Evolutionary conservation across 495 filamentous ascomycete species (phyloP), one percentile per base, ranked within the genome.

Genomic region (Lepraria neglecta): DNA sequence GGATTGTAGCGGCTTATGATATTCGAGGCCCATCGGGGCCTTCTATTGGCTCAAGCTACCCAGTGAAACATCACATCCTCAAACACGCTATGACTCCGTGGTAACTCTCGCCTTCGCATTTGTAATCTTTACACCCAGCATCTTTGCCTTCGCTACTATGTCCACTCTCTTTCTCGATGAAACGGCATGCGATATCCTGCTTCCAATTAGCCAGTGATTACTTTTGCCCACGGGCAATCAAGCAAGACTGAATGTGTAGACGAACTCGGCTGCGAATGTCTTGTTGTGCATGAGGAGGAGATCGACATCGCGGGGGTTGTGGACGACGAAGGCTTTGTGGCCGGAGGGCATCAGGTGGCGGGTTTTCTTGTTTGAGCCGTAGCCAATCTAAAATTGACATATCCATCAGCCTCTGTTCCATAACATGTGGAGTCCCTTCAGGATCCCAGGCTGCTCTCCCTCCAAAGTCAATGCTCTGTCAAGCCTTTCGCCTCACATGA

Each of bases 231-330:
- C 17, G 24, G 5, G 12, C 27, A 28, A 44, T 55, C 3, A 31
- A 21, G 38, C 1, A 54, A 9, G 1, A 27, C 19, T 40, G 6
- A 24, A 31, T 43, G 4, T 1, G 4, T 59, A 50, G 42, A 83
- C 91, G 71, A 88, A 97, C 94, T 97, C 95, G 73, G 94, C 94
- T 75, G 94, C 94, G 79, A 85, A 96, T 75, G 90, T 96, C 75
- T 87, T 87, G 87, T 97, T 97, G 87, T 98, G 95, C 94, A 98
- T 98, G 64, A 98, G 84, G 69, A 98, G 88, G 64, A 98, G 87
- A 79, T 97, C 92, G 72, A 98, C 87, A 72, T 97, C 95, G 73
- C 84, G 79, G 77, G 85, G 74, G 84, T 97, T 97, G 84, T 90
- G 87, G 79, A 98, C 94, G 74, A 97, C 86, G 86, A 98, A 98